These are phyloP conservation scores for Bipolaris zeicola DNA, from an alignment of 2,329 filamentous ascomycete genomes.

Conservation along the genomic window DNA sequence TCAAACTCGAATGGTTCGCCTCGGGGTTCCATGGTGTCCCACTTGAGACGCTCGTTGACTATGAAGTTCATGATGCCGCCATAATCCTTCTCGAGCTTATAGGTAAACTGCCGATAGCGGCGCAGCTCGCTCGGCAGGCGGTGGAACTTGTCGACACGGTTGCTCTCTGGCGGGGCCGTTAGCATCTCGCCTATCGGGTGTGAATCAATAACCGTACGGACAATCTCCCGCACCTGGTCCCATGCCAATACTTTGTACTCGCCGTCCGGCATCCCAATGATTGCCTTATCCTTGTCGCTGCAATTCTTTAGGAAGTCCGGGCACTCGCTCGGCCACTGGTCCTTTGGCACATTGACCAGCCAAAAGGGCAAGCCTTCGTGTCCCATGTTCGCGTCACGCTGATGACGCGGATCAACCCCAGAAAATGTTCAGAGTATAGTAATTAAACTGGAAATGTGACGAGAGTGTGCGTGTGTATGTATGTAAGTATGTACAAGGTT, in stretches of 20 bases:
- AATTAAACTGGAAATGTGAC: too few relatives aligned
- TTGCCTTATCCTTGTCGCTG: slow-evolving; percentile 69
- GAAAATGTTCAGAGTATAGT: background rate
- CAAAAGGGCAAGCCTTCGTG: slow-evolving; percentile 66
- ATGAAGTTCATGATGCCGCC: slow-evolving; percentile 82
- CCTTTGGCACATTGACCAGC: slow-evolving; percentile 76
- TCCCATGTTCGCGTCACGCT: slow-evolving; percentile 8
- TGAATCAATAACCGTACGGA: slow-evolving; percentile 32
- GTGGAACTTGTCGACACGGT: slow-evolving; percentile 77
- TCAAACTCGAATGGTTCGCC: slow-evolving; percentile 52
- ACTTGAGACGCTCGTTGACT: slow-evolving; percentile 70
- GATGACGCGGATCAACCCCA: slow-evolving; percentile 1
- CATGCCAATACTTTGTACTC: slow-evolving; percentile 70
- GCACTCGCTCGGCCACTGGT: slow-evolving; percentile 68
- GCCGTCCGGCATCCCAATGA: slow-evolving; percentile 73
- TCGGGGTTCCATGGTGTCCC: slow-evolving; percentile 59
- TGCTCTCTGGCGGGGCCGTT: slow-evolving; percentile 53
- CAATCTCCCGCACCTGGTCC: slow-evolving; percentile 69
- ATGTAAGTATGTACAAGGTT: slow-evolving; percentile 7
- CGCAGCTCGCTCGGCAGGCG: slow-evolving; percentile 77
- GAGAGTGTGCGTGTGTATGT: background rate
- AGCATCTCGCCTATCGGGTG: slow-evolving; percentile 8
- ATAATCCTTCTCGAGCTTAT: slow-evolving; percentile 67
- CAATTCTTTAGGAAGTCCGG: slow-evolving; percentile 71
- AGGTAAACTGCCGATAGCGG: slow-evolving; percentile 74